phyloP scores from a whole-genome alignment of 1,284 basidiomycete genomes.

The Malassezia globosa region DNA sequence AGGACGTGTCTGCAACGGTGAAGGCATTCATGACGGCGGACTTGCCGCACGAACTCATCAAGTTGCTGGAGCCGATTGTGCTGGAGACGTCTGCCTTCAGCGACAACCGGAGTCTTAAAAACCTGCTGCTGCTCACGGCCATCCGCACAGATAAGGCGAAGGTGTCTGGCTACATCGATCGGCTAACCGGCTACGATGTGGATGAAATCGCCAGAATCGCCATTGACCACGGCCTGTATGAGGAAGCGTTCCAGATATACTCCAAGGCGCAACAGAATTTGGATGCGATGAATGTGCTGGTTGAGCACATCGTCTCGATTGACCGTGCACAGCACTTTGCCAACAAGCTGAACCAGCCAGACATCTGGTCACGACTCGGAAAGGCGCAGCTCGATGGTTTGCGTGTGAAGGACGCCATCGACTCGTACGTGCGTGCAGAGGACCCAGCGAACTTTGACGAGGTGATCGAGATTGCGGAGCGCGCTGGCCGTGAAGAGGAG shows the following conservation, averaged over 20 bases:
- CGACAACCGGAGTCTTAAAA: conserved; percentile 62
- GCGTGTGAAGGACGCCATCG: conserved; percentile 94
- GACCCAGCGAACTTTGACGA: conserved; percentile 91
- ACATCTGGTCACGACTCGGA: conserved; percentile 90
- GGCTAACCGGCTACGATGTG: conserved; percentile 86
- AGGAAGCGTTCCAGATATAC: conserved; percentile 66
- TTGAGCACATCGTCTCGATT: conserved; percentile 94
- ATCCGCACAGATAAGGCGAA: conserved; percentile 97
- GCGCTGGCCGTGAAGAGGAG: conserved; percentile 95
- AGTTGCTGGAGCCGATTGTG: conserved; percentile 96
- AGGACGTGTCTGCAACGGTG: conserved; percentile 96
- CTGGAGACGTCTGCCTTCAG: conserved; percentile 94
- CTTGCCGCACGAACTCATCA: conserved; percentile 91
- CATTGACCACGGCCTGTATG: conserved; percentile 86
- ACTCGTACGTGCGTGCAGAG: conserved; percentile 97
- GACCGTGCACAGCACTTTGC: conserved; percentile 94
- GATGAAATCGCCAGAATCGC: conserved; percentile 94
- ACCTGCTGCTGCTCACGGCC: conserved; percentile 84
- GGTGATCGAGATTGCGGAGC: conserved; percentile 91
- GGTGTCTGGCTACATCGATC: conserved; percentile 96
- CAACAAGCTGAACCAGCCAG: conserved; percentile 88
- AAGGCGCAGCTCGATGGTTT: conserved; percentile 99
- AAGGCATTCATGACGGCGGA: conserved; percentile 97
- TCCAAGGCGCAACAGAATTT: conserved; percentile 42
- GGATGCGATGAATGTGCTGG: conserved; percentile 88